Percentiles rank a stretch among this genome's conserved stretches.
These are phyloP conservation scores for Tetrapisispora nanseiensis DNA, from an alignment of 805 yeast genomes.

Conservation along the genomic window DNA sequence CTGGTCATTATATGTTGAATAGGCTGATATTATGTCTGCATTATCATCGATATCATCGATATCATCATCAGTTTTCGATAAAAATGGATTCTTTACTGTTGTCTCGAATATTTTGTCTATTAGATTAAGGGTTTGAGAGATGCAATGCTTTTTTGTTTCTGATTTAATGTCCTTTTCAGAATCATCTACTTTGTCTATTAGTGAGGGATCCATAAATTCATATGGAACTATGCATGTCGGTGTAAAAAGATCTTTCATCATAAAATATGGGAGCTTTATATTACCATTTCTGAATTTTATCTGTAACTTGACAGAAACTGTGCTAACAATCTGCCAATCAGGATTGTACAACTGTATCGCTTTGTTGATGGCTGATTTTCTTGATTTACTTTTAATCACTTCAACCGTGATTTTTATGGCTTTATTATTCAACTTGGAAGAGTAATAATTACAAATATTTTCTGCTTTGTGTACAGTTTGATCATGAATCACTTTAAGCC, in stretches of 20 bases:
- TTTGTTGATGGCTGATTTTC: slow-evolving; percentile 15
- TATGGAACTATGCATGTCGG: slow-evolving; percentile 26
- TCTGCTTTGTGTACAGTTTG: slow-evolving; percentile 19
- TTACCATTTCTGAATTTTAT: slow-evolving; percentile 29
- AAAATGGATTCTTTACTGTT: slow-evolving; percentile 20
- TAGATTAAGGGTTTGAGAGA: slow-evolving; percentile 8
- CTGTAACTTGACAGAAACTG: slow-evolving; percentile 28
- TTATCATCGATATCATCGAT: background rate
- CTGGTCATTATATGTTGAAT: slow-evolving; percentile 4
- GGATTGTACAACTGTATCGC: slow-evolving; percentile 24
- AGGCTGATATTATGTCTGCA: background rate
- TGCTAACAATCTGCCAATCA: slow-evolving; percentile 23
- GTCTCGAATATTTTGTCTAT: slow-evolving; percentile 7
- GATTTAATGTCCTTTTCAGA: background rate
- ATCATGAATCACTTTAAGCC: slow-evolving; percentile 20
- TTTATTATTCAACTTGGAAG: slow-evolving; percentile 12
- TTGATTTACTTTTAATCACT: slow-evolving; percentile 21
- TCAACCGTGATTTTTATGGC: slow-evolving; percentile 26
- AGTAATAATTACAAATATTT: slow-evolving; percentile 20
- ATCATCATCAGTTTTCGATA: slow-evolving; percentile 2
- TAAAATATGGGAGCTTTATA: slow-evolving; percentile 26
- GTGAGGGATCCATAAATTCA: slow-evolving; percentile 26
- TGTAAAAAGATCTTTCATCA: slow-evolving; percentile 23
- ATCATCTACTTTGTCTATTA: slow-evolving; percentile 13
- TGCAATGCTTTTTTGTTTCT: background rate